Evolutionary conservation across 805 yeast species (phyloP).

Genomic region (Yarrowia sp.): DNA sequence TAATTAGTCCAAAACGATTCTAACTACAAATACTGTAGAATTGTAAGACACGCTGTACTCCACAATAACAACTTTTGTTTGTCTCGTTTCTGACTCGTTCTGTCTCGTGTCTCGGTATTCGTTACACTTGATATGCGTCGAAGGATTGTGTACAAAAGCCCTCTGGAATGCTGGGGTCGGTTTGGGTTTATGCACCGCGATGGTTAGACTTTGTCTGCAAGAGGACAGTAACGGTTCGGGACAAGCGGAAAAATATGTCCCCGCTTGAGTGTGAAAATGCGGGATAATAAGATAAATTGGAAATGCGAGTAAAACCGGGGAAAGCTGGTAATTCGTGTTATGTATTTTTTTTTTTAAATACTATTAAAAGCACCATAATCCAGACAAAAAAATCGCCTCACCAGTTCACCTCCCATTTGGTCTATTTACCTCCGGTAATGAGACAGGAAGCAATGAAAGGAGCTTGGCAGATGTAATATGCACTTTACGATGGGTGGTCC

Average conservation of each 20-base stretch:
- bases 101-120: no score
- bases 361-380: no score
- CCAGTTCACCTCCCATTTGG: no score
- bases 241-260: not conserved
- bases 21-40: no score
- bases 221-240: not conserved
- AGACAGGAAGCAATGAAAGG: not conserved
- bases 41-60: no score
- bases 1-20: no score
- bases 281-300: not conserved
- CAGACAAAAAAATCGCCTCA: no score
- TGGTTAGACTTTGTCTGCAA: not conserved
- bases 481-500: not conserved
- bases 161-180: not conserved
- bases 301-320: not conserved
- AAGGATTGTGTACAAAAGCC: not conserved
- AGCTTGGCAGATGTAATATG: not conserved
- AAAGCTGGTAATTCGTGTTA: no score
- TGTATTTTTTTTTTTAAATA: no score
- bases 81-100: not conserved
- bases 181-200: not conserved
- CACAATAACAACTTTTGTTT: not conserved
- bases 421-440: not conserved
- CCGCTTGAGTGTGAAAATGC: not conserved
- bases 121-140: not conserved